Base-by-base conservation (phyloP, 225 moss, liverwort and hornwort species). In the Sphagnum contortum region DNA sequence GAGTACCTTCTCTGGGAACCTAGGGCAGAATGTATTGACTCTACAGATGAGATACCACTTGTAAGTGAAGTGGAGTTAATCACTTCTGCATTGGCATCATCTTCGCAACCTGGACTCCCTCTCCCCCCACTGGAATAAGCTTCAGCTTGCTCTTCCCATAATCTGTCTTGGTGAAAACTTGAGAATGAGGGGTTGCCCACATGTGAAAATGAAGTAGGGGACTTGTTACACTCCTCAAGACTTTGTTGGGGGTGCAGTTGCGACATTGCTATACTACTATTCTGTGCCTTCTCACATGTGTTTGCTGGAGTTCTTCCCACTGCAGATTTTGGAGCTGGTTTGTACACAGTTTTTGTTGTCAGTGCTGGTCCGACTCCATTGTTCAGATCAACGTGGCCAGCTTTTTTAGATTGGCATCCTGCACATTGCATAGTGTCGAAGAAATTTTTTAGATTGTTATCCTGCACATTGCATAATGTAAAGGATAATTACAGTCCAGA, bases 101-200 rank as follows among this genome's bases (percentile, higher is more conserved):
- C 72, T 12, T 51, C 73, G 10, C 62, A 75, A 57, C 73, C 57
- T 8, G 82, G 83, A 3, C 79, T 83, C 65, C 83, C 79, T 76
- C 72, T 79, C 55, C 79, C 83, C 2, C 75, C 75, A 45, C 71
- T 71, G 3, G 83, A 83, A 55, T 79, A 83, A 6, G 79, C 79
- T 69, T 83, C 83, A 47, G 83, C 76, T 74, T 83, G 83, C 71
- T 83, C 83, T 55, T 83, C 83, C 83, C 83, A 83, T 12, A 83
- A 73, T 14, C 79, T 68, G 49, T 83, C 83, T 59, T 83, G 83
- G 29, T 72, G 58, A 44, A 76, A 83, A 60, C 83, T 79, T 62
- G 83, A 83, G 57, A 83, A 76, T 5, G 79, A 76, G 2, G 78
- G 73, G 56, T 73, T 67, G 62, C 57, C 73, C 3, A 69, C 64